Evolutionary conservation across 169 alveolate genomes (phyloP).

Genomic region (Gregarina niphandrodes): DNA sequence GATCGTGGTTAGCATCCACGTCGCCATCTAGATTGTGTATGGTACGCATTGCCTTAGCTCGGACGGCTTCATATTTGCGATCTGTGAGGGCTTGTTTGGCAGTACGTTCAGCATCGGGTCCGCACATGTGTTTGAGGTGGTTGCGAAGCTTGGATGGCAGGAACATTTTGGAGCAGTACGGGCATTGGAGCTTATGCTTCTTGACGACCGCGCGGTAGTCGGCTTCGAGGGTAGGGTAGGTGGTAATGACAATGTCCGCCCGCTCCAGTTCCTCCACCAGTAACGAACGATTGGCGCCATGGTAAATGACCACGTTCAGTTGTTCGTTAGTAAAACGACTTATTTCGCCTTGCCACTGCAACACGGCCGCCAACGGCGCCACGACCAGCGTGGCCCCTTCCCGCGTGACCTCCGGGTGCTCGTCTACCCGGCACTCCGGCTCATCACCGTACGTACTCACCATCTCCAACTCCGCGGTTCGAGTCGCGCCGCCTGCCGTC

Average conservation of each 20-base stretch:
- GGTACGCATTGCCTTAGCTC: constrained; percentile 31
- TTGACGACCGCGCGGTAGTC: constrained; percentile 31
- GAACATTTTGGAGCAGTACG: constrained; percentile 54
- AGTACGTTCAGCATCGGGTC: constrained; percentile 58
- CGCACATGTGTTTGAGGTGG: constrained; percentile 60
- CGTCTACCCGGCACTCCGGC: no score
- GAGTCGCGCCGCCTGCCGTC: no score
- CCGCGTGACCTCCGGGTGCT: no score
- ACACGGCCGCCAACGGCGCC: constrained; percentile 41
- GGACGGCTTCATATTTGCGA: constrained; percentile 26
- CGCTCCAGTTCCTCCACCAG: constrained; percentile 34
- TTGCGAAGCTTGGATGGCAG: constrained; percentile 36
- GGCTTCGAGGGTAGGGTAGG: constrained; percentile 39
- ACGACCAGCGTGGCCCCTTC: constrained; percentile 42
- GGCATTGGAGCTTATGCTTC: constrained; percentile 25
- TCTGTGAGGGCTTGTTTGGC: constrained; percentile 49
- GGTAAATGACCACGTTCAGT: constrained; percentile 26
- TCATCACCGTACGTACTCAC: no score
- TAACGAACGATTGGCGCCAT: constrained; percentile 32
- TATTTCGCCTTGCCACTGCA: constrained; percentile 41
- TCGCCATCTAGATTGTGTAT: no score
- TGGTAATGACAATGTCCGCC: constrained; percentile 48
- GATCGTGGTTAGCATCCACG: constrained; percentile 18
- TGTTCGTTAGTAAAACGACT: constrained; percentile 25
- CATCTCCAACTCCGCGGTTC: no score